Base-by-base conservation (phyloP, 1,284 basidiomycete genomes). In the Cutaneotrichosporon sp. region DNA sequence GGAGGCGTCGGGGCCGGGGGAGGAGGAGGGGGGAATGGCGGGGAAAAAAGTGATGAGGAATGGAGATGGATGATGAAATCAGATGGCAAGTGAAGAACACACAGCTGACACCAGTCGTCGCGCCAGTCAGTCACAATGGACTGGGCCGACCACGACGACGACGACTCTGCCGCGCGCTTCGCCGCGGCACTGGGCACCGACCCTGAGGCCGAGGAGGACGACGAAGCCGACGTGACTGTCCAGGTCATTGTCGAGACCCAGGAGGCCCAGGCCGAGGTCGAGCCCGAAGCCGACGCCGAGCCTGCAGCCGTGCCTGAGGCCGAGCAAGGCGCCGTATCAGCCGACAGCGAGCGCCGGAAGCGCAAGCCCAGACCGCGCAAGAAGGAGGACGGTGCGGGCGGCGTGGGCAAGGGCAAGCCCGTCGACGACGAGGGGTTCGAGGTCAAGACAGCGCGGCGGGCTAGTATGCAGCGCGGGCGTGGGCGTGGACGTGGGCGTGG, bases 391-490 rank as follows among this genome's bases (percentile, higher is more conserved):
- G 18, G n/a, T 31, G 11, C 52, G 31, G 14, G 22, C 38, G 32
- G 22, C 50, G 18, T 5, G 30, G 60, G 58, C 65, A 64, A 58
- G 59, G 60, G 49, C 22, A 60, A 58, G 31, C 46, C 64, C 7
- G 65, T 73, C 1, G 77, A 76, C 61, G 73, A 70, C 38, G 76
- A 79, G 67, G 77, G 77, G 30, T 77, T 79, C 68, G 73, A 74
- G 63, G 63, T 71, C 53, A 73, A 73, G 52, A 69, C 67, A 11
- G 61, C 67, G 62, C 63, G 65, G 46, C 62, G 65, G 40, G 38
- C 60, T 51, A 55, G 32, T 8, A 49, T 56, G 13, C 52, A 60
- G 46, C 67, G 64, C 22, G 68, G 68, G 13, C 56, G 67, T 6
- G 53, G 53, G 13, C 32, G 53, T 38, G 53, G 53, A 21, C 32